phyloP scores from a whole-genome alignment of 192 early-diverging fungal species.

The Coemansia sp. region DNA sequence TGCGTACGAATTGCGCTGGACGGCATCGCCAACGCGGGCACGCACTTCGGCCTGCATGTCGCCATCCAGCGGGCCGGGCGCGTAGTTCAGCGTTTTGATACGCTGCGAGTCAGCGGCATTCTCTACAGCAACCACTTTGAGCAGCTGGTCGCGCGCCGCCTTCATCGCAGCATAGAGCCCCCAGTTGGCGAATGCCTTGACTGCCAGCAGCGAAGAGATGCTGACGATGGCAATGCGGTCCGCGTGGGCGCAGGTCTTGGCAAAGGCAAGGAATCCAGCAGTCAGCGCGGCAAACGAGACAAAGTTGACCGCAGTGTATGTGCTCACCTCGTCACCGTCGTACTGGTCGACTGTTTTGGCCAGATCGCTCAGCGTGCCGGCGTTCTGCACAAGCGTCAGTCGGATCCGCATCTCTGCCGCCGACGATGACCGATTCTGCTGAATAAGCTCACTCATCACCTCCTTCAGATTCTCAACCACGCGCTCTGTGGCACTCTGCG shows the following conservation, averaged over 20 bases:
- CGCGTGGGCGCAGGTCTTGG: not conserved
- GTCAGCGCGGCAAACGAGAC: slow-evolving; percentile 58
- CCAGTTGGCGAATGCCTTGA: slow-evolving; percentile 79
- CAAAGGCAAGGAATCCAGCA: slow-evolving; percentile 31
- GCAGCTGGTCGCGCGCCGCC: slow-evolving; percentile 79
- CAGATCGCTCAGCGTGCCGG: slow-evolving; percentile 73
- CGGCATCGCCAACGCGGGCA: slow-evolving; percentile 63
- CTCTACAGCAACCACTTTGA: slow-evolving; percentile 72
- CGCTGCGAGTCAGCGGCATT: slow-evolving; percentile 43
- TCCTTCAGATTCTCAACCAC: slow-evolving; percentile 14
- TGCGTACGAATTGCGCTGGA: slow-evolving; percentile 63
- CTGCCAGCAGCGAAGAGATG: slow-evolving; percentile 75
- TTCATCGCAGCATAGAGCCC: slow-evolving; percentile 78
- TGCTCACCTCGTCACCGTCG: slow-evolving; percentile 47
- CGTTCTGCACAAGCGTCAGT: slow-evolving; percentile 71
- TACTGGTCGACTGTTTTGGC: slow-evolving; percentile 59
- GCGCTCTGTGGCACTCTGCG: not conserved
- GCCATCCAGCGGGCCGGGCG: slow-evolving; percentile 86
- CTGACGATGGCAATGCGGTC: slow-evolving; percentile 63
- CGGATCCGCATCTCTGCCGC: slow-evolving; percentile 18
- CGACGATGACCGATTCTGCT: not conserved
- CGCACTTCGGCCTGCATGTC: slow-evolving; percentile 80
- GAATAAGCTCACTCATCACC: not conserved
- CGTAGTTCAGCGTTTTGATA: slow-evolving; percentile 76
- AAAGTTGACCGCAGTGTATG: slow-evolving; percentile 62